A percentile compares a stretch with the other conserved stretches of the same genome.
Evolutionary conservation across 352 stramenopile species (phyloP).

Genomic region (Globisporangium barbulae): DNA sequence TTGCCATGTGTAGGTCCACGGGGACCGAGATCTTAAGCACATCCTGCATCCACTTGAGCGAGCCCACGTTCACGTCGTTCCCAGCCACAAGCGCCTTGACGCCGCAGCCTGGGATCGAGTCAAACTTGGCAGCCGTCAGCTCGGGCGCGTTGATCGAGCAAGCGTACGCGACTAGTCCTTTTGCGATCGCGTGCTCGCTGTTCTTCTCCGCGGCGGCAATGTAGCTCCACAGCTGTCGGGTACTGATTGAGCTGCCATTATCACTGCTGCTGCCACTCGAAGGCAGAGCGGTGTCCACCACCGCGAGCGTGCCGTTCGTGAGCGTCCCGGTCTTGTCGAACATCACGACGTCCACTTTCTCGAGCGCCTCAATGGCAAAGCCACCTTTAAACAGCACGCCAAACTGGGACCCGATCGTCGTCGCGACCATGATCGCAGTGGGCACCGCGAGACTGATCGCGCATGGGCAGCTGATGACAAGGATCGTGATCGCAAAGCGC

Average conservation of each 20-base stretch:
- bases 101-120: slow-evolving; percentile 56
- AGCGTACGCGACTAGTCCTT: slow-evolving; percentile 47
- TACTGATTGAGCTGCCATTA: not conserved
- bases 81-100: slow-evolving; percentile 40
- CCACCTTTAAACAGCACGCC: slow-evolving; percentile 83
- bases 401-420: slow-evolving; percentile 71
- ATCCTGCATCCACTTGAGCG: slow-evolving; percentile 65
- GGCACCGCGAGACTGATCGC: slow-evolving; percentile 74
- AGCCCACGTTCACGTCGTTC: slow-evolving; percentile 42
- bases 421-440: slow-evolving; percentile 78
- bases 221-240: slow-evolving; percentile 34
- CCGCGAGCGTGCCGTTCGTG: slow-evolving; percentile 51
- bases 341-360: slow-evolving; percentile 65
- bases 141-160: slow-evolving; percentile 23
- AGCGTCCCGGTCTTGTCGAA: slow-evolving; percentile 85
- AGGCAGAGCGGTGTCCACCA: slow-evolving; percentile 24
- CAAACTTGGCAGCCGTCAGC: slow-evolving; percentile 31
- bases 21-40: slow-evolving; percentile 44
- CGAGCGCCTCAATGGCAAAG: slow-evolving; percentile 60
- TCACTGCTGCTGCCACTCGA: not conserved
- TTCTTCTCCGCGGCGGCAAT: slow-evolving; percentile 47
- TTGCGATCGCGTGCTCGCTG: slow-evolving; percentile 69
- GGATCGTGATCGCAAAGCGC: slow-evolving; percentile 75
- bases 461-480: slow-evolving; percentile 78
- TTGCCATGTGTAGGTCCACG: slow-evolving; percentile 36